Base-by-base conservation (phyloP, 2,329 filamentous ascomycete genomes). In the Venturia carpophila region DNA sequence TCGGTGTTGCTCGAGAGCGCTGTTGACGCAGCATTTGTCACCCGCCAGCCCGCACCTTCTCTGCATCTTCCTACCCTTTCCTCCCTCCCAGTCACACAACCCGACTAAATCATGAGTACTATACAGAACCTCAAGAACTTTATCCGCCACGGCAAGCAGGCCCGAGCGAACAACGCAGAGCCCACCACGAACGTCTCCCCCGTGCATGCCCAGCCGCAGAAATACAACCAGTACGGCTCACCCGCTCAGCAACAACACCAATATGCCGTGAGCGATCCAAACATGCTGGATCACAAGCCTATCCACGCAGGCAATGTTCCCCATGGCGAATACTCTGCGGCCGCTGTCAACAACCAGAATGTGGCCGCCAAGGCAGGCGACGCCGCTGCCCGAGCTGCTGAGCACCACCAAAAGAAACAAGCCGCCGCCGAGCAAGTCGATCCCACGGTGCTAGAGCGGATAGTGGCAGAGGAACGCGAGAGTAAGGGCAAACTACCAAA, bases 71-170 rank as follows among this genome's bases (percentile, higher is more conserved):
- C 60, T 47, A 19, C 60, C 17, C 19, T 34, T 47, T n/a, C 19
- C 60, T 27, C 39, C 9, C n/a, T 64, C 19, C 62, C 13, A 45
- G 11, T 49, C 62, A 34, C 47, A 21, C 49, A 19, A 19, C 63
- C 15, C 47, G 5, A 5, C 63, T 27, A 67, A 72, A 77, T 66
- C 73, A 87, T 87, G 85, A 85, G 83, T 71, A 85, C 85, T 60
- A 96, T 97, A 80, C 93, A 97, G 80, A 94, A 94, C 75, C 85
- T 97, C 72, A 97, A 97, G 80, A 97, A 97, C 79, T 95, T 97
- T 79, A 94, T 97, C 79, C 90, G 93, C 70, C 93, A 97, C 82
- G 93, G 93, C 78, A 97, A 97, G 82, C 92, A 96, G 82, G 93
- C 92, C 71, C 89, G 91, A 70, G 82, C 81, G 69, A 83, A 84